Conservation (phyloP, 2,329 filamentous ascomycete species). For the Fusarium decemcellulare region DNA sequence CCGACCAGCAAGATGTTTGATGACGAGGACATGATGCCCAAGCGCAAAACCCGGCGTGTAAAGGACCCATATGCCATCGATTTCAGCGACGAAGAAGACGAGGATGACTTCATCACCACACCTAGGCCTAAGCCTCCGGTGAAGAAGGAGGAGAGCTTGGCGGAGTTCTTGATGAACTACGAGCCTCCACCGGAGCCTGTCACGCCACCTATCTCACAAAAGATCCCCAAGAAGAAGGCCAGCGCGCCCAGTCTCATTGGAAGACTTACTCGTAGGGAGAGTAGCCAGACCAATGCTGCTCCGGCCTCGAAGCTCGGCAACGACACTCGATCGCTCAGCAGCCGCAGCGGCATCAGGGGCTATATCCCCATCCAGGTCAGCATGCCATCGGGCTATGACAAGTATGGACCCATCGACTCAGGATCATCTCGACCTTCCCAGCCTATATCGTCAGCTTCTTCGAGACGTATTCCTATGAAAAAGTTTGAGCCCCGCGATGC, state of each 20-base stretch:
- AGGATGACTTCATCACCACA: slow-evolving; percentile 61
- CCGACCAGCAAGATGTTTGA: slow-evolving; percentile 58
- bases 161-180: slow-evolving; percentile 80
- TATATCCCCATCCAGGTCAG: slow-evolving; percentile 69
- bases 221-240: slow-evolving; percentile 72
- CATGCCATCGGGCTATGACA: slow-evolving; percentile 62
- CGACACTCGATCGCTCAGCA: slow-evolving; percentile 55
- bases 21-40: slow-evolving; percentile 71
- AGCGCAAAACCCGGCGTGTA: slow-evolving; percentile 82
- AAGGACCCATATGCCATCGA: slow-evolving; percentile 97
- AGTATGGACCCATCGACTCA: slow-evolving; percentile 52
- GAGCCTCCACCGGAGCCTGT: slow-evolving; percentile 72
- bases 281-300: slow-evolving; percentile 47
- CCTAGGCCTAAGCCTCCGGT: slow-evolving; percentile 54
- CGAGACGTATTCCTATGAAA: slow-evolving; percentile 66
- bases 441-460: slow-evolving; percentile 45
- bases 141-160: slow-evolving; percentile 75
- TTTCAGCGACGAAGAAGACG: slow-evolving; percentile 75
- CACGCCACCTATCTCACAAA: slow-evolving; percentile 50
- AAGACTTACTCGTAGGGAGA: slow-evolving; percentile 63
- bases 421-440: slow-evolving; percentile 36
- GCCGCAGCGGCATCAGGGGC: slow-evolving; percentile 55
- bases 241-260: slow-evolving; percentile 74
- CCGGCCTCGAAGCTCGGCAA: slow-evolving; percentile 44
- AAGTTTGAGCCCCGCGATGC: slow-evolving; percentile 71